phyloP scores from a whole-genome alignment of 257 asterid genomes.

The Oldenlandia corymbosa region DNA sequence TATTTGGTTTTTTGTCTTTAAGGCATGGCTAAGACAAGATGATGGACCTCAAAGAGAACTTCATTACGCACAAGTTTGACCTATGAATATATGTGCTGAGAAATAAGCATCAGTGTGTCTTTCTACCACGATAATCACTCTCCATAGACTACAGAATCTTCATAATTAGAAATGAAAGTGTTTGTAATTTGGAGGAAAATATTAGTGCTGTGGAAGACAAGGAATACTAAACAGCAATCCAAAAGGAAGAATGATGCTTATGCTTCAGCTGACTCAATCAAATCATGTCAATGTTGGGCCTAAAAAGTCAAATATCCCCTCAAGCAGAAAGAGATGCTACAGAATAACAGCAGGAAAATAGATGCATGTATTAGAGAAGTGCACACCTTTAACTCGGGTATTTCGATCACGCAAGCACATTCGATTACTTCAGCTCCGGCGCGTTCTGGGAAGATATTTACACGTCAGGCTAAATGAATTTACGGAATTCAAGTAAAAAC shows the following conservation, averaged over 20 bases:
- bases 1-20: not conserved
- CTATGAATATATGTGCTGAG: no score
- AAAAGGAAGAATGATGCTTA: not conserved
- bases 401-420: slow-evolving; percentile 77
- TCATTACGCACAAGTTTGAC: no score
- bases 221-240: not conserved
- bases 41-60: not conserved
- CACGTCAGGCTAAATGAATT: not conserved
- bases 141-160: no score
- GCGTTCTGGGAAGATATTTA: slow-evolving; percentile 40
- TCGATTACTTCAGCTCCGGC: slow-evolving; percentile 74
- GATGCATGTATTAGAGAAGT: not conserved
- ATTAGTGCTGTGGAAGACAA: not conserved
- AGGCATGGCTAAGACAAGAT: not conserved
- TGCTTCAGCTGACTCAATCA: not conserved
- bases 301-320: not conserved
- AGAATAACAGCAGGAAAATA: not conserved
- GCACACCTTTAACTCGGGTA: slow-evolving; percentile 63
- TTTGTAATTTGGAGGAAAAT: not conserved
- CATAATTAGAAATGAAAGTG: not conserved
- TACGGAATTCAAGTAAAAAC: no score
- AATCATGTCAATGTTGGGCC: not conserved
- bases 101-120: no score
- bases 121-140: no score
- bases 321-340: not conserved